Conservation (phyloP, 306 rosid genomes). For the Begonia peltatifolia region DNA sequence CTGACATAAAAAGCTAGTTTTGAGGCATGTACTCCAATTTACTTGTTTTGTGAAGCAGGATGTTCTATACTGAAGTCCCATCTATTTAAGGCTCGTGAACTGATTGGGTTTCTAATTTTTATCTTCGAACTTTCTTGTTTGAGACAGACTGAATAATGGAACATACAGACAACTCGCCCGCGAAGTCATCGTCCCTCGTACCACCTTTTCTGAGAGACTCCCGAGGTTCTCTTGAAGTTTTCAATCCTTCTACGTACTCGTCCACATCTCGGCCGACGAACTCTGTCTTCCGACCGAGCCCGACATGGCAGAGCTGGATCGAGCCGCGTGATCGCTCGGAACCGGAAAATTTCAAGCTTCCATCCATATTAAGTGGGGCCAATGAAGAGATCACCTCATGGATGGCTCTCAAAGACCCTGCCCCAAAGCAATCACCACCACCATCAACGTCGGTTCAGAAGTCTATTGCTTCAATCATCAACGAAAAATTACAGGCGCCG, state of each 20-base stretch:
- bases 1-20: no score
- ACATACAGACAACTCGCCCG: slow-evolving; percentile 15
- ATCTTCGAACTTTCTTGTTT: no score
- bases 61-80: no score
- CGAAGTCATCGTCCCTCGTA: slow-evolving; percentile 20
- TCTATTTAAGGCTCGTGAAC: no score
- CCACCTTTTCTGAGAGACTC: slow-evolving; percentile 53
- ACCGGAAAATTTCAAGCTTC: slow-evolving; percentile 6
- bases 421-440: slow-evolving; percentile 8
- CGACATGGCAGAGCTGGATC: slow-evolving; percentile 38
- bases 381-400: slow-evolving; percentile 51
- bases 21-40: no score
- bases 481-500: slow-evolving; percentile 14
- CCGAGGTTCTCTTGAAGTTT: slow-evolving; percentile 84
- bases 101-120: not conserved
- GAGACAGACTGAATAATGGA: slow-evolving; percentile 19
- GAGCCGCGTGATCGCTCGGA: slow-evolving; percentile 15
- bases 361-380: slow-evolving; percentile 12
- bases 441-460: slow-evolving; percentile 12
- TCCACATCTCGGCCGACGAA: slow-evolving; percentile 9
- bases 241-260: slow-evolving; percentile 42
- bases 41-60: no score
- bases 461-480: slow-evolving; percentile 19
- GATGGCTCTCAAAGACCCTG: slow-evolving; percentile 75
- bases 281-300: slow-evolving; percentile 21